Percentiles rank a stretch among this genome's conserved stretches.
Conservation (phyloP, 75 land plant genomes). For the Sequoiadendron giganteum region DNA sequence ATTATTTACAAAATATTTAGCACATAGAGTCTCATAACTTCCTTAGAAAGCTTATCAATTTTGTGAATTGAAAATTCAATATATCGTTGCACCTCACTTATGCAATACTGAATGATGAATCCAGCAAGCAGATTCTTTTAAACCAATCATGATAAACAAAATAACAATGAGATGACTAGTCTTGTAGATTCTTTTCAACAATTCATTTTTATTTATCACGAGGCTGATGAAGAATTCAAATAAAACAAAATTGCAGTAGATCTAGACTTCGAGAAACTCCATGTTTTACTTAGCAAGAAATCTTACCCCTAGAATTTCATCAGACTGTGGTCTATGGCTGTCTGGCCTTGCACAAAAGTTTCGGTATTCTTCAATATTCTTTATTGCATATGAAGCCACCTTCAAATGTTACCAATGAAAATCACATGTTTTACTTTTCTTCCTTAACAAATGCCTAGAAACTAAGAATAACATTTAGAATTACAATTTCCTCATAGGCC, state of each 20-base stretch:
- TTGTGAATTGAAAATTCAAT: neutral
- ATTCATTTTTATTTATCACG: neutral
- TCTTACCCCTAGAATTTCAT: slow-evolving; percentile 82
- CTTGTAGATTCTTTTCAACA: neutral
- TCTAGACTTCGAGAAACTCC: neutral
- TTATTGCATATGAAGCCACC: slow-evolving; percentile 87
- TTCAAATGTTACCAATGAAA: slow-evolving; percentile 22
- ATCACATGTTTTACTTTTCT: slow-evolving; percentile 1
- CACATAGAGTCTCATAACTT: neutral
- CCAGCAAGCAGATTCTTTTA: neutral
- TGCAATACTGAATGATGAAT: neutral
- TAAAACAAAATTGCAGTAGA: neutral
- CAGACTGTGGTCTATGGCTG: slow-evolving; percentile 75
- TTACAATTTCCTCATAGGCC: neutral
- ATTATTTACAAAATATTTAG: neutral
- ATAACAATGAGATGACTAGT: neutral
- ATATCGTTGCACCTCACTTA: neutral
- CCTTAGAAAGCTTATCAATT: neutral
- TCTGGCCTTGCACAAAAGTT: slow-evolving; percentile 91
- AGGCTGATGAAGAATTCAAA: neutral
- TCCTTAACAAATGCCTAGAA: neutral
- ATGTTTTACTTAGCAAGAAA: neutral
- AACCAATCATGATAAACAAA: neutral
- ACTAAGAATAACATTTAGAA: neutral
- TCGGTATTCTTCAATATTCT: slow-evolving; percentile 91